These are phyloP conservation scores for Russula olivacea DNA, from an alignment of 768 basidiomycete species.

Conservation along the genomic window DNA sequence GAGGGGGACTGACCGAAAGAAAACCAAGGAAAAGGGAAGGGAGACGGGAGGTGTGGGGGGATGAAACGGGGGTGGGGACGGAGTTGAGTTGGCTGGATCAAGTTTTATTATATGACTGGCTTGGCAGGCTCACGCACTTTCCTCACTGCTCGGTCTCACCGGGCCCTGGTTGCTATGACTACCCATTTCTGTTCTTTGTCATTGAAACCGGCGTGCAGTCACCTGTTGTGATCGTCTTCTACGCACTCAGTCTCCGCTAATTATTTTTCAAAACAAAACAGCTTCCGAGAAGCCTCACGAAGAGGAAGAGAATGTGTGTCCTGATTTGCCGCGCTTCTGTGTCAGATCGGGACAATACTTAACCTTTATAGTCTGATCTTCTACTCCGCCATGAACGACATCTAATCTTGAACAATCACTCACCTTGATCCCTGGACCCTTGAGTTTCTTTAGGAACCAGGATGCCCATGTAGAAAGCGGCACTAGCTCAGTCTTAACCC, in stretches of 20 bases:
- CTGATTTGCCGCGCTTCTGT: too few relatives aligned
- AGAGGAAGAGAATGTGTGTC: too few relatives aligned
- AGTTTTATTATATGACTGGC: too few relatives aligned
- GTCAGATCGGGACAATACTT: too few relatives aligned
- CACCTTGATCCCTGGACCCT: too few relatives aligned
- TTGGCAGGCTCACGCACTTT: too few relatives aligned
- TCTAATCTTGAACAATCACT: background rate
- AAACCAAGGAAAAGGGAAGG: background rate
- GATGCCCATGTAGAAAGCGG: background rate
- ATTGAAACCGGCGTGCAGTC: too few relatives aligned
- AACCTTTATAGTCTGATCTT: too few relatives aligned
- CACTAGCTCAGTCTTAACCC: background rate
- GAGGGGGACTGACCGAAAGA: background rate
- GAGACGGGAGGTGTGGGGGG: background rate
- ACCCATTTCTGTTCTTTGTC: background rate
- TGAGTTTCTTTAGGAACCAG: background rate
- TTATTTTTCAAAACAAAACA: background rate
- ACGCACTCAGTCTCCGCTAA: too few relatives aligned
- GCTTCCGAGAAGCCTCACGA: too few relatives aligned
- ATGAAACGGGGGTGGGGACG: background rate
- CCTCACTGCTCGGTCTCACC: background rate
- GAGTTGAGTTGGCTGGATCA: background rate
- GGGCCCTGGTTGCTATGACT: constrained; percentile 6
- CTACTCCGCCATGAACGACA: background rate
- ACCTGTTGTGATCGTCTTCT: too few relatives aligned